Conservation (phyloP, 805 yeast genomes). For the Cyberlindnera maritima region DNA sequence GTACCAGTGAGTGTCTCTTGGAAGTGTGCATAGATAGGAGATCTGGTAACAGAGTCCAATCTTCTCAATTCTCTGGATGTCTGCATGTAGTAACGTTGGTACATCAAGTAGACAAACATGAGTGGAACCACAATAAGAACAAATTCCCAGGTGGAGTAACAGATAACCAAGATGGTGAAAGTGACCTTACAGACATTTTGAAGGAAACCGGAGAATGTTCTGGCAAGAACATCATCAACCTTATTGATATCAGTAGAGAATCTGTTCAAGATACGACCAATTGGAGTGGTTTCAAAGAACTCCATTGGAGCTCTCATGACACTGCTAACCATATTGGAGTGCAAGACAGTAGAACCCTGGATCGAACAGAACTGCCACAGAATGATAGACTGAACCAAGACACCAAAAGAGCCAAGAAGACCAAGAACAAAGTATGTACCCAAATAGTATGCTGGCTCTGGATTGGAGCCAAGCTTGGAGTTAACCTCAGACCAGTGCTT, state of each 20-base stretch:
- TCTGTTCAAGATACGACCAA: conserved; percentile 87
- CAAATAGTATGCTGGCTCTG: conserved; percentile 66
- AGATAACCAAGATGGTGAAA: conserved; percentile 76
- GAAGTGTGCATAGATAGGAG: conserved; percentile 82
- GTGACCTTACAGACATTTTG: conserved; percentile 57
- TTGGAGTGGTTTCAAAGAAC: conserved; percentile 93
- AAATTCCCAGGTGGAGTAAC: conserved; percentile 87
- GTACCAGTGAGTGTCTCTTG: conserved; percentile 80
- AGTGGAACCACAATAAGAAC: conserved; percentile 70
- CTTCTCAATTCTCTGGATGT: conserved; percentile 83
- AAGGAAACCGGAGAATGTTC: conserved; percentile 71
- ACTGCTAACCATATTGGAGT: conserved; percentile 66
- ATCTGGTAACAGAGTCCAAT: conserved; percentile 73
- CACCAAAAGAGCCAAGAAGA: conserved; percentile 55
- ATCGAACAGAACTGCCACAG: conserved; percentile 83
- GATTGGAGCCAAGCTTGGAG: conserved; percentile 64
- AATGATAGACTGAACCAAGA: conserved; percentile 63
- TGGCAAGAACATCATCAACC: conserved; percentile 74
- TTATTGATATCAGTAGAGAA: conserved; percentile 89
- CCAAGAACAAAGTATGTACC: conserved; percentile 78
- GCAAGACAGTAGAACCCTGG: conserved; percentile 74
- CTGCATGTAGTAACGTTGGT: conserved; percentile 72
- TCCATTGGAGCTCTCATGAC: conserved; percentile 92
- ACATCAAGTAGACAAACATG: conserved; percentile 58
- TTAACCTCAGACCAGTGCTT: conserved; percentile 97